Conservation (phyloP, 805 yeast species). For the Priceomyces fermenticarens region DNA sequence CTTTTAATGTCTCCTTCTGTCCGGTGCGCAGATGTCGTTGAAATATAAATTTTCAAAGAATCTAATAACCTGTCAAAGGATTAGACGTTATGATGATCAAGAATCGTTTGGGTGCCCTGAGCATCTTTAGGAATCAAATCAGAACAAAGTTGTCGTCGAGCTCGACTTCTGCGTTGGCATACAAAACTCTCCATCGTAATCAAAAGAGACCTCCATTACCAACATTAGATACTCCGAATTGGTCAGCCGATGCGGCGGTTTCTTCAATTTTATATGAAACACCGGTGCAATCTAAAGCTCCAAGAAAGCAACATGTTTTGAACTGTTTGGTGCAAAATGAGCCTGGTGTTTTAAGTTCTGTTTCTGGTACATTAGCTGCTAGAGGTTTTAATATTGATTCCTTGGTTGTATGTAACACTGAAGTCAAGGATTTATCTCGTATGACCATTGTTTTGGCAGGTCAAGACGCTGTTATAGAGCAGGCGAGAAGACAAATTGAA, state of each 20-base stretch:
- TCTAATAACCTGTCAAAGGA: no score
- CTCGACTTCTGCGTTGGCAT: conserved; percentile 91
- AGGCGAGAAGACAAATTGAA: conserved; percentile 96
- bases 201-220: conserved; percentile 88
- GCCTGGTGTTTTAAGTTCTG: conserved; percentile 93
- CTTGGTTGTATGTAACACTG: conserved; percentile 93
- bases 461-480: conserved; percentile 94
- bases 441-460: conserved; percentile 96
- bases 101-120: conserved; percentile 1
- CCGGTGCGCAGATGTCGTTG: no score
- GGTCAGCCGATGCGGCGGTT: conserved; percentile 97
- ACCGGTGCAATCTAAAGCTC: conserved; percentile 59
- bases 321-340: conserved; percentile 98
- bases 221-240: conserved; percentile 85
- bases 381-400: conserved; percentile 98
- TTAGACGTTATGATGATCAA: no score
- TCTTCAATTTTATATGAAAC: conserved; percentile 93
- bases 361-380: conserved; percentile 95
- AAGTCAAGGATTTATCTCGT: conserved; percentile 89
- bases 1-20: no score
- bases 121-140: conserved; percentile 6
- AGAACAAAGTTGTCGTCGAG: conserved; percentile 39
- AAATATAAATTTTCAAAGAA: no score
- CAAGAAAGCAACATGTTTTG: conserved; percentile 80
- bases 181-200: conserved; percentile 86